Evolutionary conservation across 192 early-diverging fungal genomes (phyloP).

Genomic region (Gonapodya sp.): DNA sequence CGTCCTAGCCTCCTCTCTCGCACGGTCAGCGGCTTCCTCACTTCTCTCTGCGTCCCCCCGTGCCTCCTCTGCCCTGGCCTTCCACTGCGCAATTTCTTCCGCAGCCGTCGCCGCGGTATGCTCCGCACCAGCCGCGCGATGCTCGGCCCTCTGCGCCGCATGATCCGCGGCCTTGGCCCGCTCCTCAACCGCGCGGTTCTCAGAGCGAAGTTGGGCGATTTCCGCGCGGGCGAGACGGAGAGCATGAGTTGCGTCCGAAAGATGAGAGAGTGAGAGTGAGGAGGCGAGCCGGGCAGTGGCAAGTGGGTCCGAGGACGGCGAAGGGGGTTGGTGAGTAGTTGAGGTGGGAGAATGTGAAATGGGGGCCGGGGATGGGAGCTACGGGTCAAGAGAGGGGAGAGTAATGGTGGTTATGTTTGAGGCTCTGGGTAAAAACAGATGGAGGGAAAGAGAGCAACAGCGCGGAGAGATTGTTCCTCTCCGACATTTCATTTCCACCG

Average conservation of each 20-base stretch:
- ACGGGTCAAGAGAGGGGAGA: no score
- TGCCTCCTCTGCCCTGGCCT: background rate
- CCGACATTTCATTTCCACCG: no score
- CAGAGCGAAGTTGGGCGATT: background rate
- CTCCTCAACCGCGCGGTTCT: background rate
- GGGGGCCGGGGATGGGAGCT: no score
- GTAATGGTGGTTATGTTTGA: no score
- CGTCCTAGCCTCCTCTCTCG: background rate
- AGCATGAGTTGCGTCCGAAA: no score
- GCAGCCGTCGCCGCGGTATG: background rate
- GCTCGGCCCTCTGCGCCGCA: background rate
- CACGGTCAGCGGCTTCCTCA: background rate
- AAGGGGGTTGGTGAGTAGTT: background rate
- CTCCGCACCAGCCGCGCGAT: background rate
- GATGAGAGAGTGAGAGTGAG: background rate
- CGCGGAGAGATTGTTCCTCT: no score
- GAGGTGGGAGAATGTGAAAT: background rate
- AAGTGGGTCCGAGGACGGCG: background rate
- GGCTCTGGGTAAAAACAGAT: no score
- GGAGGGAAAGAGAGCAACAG: no score
- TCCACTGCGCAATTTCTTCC: background rate
- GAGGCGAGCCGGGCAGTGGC: background rate
- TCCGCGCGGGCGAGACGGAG: background rate
- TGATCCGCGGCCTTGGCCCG: background rate
- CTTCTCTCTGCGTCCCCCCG: background rate